phyloP scores from a whole-genome alignment of 2,329 filamentous ascomycete genomes.

The Ceratocystis smalleyi region DNA sequence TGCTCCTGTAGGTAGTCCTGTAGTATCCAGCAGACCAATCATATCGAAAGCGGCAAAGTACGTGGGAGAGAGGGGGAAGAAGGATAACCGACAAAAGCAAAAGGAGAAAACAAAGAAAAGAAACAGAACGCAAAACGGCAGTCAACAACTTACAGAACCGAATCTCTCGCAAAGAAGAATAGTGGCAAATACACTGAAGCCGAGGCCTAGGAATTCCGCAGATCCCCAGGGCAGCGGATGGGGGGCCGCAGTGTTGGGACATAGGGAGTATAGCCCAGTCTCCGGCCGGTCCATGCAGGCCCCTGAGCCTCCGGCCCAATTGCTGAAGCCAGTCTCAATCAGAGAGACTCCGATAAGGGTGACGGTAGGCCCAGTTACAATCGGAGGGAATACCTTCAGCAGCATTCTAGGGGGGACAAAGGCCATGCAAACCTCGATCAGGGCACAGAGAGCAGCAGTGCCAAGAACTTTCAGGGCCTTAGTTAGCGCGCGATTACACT shows the following conservation, averaged over 20 bases:
- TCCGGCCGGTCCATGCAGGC: slow-evolving; percentile 35
- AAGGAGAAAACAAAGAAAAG: not conserved
- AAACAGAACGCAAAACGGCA: not conserved
- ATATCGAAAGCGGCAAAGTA: not conserved
- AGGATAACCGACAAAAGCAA: not conserved
- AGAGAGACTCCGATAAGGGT: slow-evolving; percentile 59
- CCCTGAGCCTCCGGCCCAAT: slow-evolving; percentile 65
- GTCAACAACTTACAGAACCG: slow-evolving; percentile 33
- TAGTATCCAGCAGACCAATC: not conserved
- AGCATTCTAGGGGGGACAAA: slow-evolving; percentile 56
- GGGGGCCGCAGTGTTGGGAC: slow-evolving; percentile 52
- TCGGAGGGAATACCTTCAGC: slow-evolving; percentile 61
- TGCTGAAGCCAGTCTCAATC: slow-evolving; percentile 54
- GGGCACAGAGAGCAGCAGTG: slow-evolving; percentile 47
- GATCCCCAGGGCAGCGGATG: slow-evolving; percentile 63
- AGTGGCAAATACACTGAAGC: slow-evolving; percentile 63
- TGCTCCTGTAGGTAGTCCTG: not conserved
- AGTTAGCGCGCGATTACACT: slow-evolving; percentile 41
- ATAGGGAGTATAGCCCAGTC: slow-evolving; percentile 43
- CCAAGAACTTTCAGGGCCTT: slow-evolving; percentile 38
- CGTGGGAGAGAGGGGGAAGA: not conserved
- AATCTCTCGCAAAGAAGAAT: slow-evolving; percentile 72
- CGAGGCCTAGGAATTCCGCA: slow-evolving; percentile 61
- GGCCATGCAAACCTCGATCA: slow-evolving; percentile 58
- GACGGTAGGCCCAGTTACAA: slow-evolving; percentile 55